A percentile compares a stretch with the other conserved stretches of the same genome.
Conservation (phyloP, 192 early-diverging fungal species). For the Entomortierella beljakovae region DNA sequence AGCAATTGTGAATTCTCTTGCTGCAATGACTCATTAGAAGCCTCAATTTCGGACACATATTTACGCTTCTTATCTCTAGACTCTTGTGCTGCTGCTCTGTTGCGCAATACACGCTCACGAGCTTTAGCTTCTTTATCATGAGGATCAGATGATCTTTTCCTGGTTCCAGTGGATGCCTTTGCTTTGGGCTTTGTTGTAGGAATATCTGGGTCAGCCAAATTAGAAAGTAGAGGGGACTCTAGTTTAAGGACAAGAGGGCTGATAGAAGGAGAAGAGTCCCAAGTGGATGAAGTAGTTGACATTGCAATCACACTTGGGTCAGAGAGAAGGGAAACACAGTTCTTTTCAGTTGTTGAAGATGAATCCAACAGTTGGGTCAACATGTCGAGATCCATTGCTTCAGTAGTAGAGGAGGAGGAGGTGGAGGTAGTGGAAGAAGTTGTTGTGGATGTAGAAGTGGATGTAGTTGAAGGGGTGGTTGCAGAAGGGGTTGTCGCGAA, state of each 20-base stretch:
- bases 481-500: conserved; percentile 56
- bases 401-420: neutral
- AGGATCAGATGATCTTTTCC: conserved; percentile 35
- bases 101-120: conserved; percentile 68
- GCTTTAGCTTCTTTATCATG: conserved; percentile 49
- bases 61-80: conserved; percentile 82
- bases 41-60: conserved; percentile 70
- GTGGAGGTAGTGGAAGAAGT: too few relatives aligned
- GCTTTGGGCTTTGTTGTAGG: neutral
- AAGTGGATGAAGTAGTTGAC: conserved; percentile 15
- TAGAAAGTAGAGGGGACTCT: conserved; percentile 36
- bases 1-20: conserved; percentile 60
- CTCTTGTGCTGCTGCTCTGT: conserved; percentile 80
- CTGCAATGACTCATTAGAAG: conserved; percentile 60
- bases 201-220: neutral
- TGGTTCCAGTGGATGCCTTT: conserved; percentile 10
- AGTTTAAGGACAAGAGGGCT: conserved; percentile 47
- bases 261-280: conserved; percentile 33
- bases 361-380: conserved; percentile 30
- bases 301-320: conserved; percentile 48
- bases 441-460: too few relatives aligned
- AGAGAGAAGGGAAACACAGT: conserved; percentile 12
- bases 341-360: neutral
- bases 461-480: conserved; percentile 23
- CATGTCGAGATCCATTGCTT: conserved; percentile 23